These are phyloP conservation scores for Xylariaceae sp. DNA, from an alignment of 2,329 filamentous ascomycete species.

Conservation along the genomic window DNA sequence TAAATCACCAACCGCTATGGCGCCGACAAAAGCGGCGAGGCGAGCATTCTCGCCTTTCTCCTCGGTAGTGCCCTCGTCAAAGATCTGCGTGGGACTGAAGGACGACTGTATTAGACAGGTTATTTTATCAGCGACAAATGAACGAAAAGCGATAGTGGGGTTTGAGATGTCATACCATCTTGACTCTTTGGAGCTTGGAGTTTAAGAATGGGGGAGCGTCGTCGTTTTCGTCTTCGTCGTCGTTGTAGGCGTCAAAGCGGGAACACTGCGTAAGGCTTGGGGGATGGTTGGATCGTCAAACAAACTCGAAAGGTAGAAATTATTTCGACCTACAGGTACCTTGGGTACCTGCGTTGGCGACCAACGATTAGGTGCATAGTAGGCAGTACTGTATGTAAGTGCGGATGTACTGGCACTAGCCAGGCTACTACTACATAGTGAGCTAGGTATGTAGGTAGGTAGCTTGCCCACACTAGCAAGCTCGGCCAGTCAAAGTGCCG, in stretches of 20 bases:
- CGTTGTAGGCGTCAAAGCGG: not conserved
- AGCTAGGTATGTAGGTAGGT: not conserved
- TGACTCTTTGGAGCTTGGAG: constrained; percentile 1
- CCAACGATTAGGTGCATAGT: too few species aligned
- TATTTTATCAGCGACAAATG: constrained; percentile 19
- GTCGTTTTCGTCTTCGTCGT: not conserved
- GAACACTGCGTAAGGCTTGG: not conserved
- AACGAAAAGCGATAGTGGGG: not conserved
- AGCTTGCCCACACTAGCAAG: too few species aligned
- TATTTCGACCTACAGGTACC: not conserved
- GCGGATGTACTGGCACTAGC: too few species aligned
- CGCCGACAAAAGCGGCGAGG: constrained; percentile 96
- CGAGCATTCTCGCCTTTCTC: constrained; percentile 99
- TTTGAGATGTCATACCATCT: constrained; percentile 22
- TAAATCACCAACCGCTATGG: constrained; percentile 95
- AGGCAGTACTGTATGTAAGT: too few species aligned
- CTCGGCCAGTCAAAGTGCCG: too few species aligned
- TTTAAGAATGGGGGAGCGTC: not conserved
- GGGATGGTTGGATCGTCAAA: not conserved
- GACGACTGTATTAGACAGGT: constrained; percentile 51
- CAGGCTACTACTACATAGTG: too few species aligned
- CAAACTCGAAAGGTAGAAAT: constrained; percentile 12
- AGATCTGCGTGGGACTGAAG: constrained; percentile 95
- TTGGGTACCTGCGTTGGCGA: not conserved
- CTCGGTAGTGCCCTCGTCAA: constrained; percentile 94